Evolutionary conservation across 2,329 filamentous ascomycete species (phyloP).

Genomic region (Scedosporium boydii): DNA sequence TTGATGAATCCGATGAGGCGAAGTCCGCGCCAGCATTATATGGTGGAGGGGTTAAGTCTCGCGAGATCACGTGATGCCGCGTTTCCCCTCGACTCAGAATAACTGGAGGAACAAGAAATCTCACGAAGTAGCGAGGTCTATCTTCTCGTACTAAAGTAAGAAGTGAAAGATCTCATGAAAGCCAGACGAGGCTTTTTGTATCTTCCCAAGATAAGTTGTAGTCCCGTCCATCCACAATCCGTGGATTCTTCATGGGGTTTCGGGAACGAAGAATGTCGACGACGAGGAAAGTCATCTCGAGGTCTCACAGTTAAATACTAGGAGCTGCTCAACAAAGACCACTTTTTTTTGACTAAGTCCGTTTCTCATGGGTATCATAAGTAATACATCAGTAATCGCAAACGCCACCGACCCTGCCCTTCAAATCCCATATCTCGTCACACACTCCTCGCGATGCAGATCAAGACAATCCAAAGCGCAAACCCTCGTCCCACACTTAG

Average conservation of each 20-base stretch:
- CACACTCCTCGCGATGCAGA: conserved; percentile 61
- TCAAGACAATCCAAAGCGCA: conserved; percentile 69
- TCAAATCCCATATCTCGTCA: conserved; percentile 51
- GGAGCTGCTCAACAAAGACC: background rate
- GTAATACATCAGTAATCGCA: background rate
- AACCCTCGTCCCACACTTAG: conserved; percentile 69
- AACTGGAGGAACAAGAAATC: background rate
- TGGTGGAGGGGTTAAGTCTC: background rate
- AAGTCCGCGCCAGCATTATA: background rate
- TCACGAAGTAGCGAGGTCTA: too few relatives aligned
- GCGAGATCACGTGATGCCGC: conserved; percentile 5
- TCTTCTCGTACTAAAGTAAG: background rate
- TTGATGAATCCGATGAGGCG: background rate
- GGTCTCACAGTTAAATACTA: background rate
- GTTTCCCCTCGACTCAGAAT: background rate
- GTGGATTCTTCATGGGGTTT: too few relatives aligned
- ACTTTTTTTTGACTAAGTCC: background rate
- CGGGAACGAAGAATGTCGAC: too few relatives aligned
- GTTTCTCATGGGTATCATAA: conserved; percentile 2
- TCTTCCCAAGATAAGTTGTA: too few relatives aligned
- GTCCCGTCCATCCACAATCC: too few relatives aligned
- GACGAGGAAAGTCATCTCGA: too few relatives aligned
- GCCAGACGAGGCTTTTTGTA: too few relatives aligned
- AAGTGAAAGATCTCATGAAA: too few relatives aligned
- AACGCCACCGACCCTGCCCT: background rate